A percentile compares a stretch with the other conserved stretches of the same genome.
phyloP scores from a whole-genome alignment of 352 stramenopile genomes.

The Phytophthora vignae region DNA sequence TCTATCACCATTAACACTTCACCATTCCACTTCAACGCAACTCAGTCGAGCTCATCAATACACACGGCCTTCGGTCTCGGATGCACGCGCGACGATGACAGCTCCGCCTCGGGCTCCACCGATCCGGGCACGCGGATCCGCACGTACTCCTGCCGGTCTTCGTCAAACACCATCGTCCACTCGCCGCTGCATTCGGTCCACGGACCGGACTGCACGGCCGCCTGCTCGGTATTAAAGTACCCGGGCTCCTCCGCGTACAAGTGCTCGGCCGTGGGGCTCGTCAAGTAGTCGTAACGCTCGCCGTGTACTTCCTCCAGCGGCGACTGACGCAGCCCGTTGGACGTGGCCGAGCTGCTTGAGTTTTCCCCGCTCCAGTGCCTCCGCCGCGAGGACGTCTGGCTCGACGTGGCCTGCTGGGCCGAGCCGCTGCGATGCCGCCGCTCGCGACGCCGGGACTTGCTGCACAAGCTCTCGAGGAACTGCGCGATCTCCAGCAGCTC shows the following conservation, averaged over 20 bases:
- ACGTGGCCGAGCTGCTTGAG: conserved; percentile 31
- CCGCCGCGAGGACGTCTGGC: conserved; percentile 4
- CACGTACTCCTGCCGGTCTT: conserved; percentile 38
- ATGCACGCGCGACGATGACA: conserved; percentile 15
- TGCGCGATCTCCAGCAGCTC: conserved; percentile 44
- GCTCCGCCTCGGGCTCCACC: conserved; percentile 19
- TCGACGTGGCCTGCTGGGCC: conserved; percentile 11
- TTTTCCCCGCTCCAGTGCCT: conserved; percentile 26
- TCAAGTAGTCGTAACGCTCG: conserved; percentile 25
- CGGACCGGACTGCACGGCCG: conserved; percentile 26
- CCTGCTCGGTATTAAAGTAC: conserved; percentile 23
- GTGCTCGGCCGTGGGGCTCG: conserved; percentile 23
- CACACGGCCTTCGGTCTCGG: conserved; percentile 39
- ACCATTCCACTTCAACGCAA: background rate
- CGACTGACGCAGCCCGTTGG: conserved; percentile 20
- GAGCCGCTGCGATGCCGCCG: conserved; percentile 24
- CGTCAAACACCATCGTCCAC: conserved; percentile 40
- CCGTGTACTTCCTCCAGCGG: background rate
- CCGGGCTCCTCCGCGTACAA: conserved; percentile 21
- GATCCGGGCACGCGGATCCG: conserved; percentile 28
- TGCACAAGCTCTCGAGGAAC: conserved; percentile 34
- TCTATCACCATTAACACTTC: background rate
- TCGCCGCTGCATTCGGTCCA: conserved; percentile 32
- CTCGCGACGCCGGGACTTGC: conserved; percentile 25
- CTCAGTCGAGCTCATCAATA: conserved; percentile 63